These are phyloP conservation scores for Glonium stellatum DNA, from an alignment of 495 filamentous ascomycete species.

Conservation along the genomic window DNA sequence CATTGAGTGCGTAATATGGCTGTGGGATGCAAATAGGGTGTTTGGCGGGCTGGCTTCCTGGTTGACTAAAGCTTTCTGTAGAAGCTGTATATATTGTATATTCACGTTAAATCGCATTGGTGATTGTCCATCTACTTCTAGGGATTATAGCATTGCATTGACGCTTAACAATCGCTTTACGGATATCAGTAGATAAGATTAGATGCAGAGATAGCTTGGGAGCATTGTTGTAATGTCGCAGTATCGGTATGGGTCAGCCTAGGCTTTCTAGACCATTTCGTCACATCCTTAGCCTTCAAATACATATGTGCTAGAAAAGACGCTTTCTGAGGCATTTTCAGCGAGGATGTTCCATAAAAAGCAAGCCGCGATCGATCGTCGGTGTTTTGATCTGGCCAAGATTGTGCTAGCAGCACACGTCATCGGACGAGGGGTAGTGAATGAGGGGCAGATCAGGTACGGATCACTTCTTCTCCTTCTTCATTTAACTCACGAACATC, in stretches of 20 bases:
- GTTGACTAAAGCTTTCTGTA: not conserved
- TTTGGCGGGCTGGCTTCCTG: not conserved
- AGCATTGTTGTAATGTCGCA: too few species aligned
- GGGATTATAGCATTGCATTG: too few species aligned
- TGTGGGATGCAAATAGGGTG: not conserved
- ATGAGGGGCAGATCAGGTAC: constrained; percentile 3
- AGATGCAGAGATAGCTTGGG: too few species aligned
- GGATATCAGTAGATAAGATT: too few species aligned
- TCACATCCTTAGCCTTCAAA: too few species aligned
- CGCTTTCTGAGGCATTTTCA: too few species aligned
- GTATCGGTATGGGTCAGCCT: too few species aligned
- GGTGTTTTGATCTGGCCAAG: not conserved
- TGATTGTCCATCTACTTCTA: not conserved
- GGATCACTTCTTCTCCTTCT: not conserved
- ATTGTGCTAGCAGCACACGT: constrained; percentile 1
- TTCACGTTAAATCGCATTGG: not conserved
- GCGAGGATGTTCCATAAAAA: not conserved
- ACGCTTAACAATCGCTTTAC: too few species aligned
- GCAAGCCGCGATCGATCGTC: not conserved
- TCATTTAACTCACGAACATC: not conserved
- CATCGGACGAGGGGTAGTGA: constrained; percentile 2
- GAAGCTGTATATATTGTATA: constrained; percentile 5
- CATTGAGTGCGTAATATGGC: not conserved
- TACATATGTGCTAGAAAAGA: too few species aligned
- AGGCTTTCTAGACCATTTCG: too few species aligned